Evolutionary conservation across 2,329 filamentous ascomycete genomes (phyloP).

Genomic region (Sarocladium strictum): DNA sequence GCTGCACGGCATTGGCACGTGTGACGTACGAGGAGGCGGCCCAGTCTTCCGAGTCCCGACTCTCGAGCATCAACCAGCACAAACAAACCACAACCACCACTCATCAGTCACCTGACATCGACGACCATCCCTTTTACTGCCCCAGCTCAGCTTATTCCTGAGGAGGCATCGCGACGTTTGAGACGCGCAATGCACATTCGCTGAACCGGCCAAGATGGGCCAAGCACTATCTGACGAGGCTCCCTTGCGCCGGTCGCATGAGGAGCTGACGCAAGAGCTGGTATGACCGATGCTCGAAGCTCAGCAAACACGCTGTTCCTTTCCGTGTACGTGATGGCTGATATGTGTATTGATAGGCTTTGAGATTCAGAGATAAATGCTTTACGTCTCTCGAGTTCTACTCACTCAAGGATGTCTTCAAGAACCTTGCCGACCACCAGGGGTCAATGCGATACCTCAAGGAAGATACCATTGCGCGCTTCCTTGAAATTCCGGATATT

Average conservation of each 20-base stretch:
- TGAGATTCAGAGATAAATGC: slow-evolving; percentile 61
- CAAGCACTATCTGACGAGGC: slow-evolving; percentile 44
- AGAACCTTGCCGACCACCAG: slow-evolving; percentile 59
- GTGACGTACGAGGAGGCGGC: not conserved
- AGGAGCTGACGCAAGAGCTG: slow-evolving; percentile 45
- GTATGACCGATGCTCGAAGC: slow-evolving; percentile 27
- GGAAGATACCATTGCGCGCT: slow-evolving; percentile 62
- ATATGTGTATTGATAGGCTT: slow-evolving; percentile 35
- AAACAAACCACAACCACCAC: not conserved
- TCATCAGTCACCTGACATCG: too few relatives aligned
- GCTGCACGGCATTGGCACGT: not conserved
- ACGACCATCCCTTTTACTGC: too few relatives aligned
- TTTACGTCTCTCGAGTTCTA: slow-evolving; percentile 68
- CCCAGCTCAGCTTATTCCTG: too few relatives aligned
- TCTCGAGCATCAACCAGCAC: not conserved
- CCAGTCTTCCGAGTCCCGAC: not conserved
- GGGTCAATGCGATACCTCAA: slow-evolving; percentile 59
- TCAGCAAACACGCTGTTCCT: not conserved
- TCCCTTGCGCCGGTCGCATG: slow-evolving; percentile 37
- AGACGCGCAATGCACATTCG: not conserved
- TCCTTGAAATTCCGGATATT: slow-evolving; percentile 67
- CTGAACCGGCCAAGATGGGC: slow-evolving; percentile 38
- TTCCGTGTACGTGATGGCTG: too few relatives aligned
- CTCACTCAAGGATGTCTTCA: slow-evolving; percentile 69
- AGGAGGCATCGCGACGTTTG: too few relatives aligned